Conservation (phyloP, 371 early-diverging fungal species). For the Cokeromyces recurvatus region DNA sequence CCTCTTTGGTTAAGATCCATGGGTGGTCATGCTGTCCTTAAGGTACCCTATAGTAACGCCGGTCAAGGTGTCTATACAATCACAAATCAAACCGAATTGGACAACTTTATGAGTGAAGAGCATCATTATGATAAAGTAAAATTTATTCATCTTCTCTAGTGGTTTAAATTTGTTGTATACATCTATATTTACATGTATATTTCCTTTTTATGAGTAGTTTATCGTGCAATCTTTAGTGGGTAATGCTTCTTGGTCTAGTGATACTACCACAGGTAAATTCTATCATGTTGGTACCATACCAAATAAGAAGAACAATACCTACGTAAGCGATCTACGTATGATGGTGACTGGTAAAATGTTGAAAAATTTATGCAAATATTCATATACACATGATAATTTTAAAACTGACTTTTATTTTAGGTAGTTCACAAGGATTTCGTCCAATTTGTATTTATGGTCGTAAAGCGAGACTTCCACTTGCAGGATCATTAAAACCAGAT, state of each 20-base stretch:
- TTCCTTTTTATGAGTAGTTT: too few relatives aligned
- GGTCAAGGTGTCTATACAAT: constrained; percentile 94
- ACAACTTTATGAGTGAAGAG: constrained; percentile 71
- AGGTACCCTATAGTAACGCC: constrained; percentile 92
- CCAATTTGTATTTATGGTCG: constrained; percentile 89
- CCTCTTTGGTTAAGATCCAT: constrained; percentile 84
- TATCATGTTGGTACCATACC: constrained; percentile 94
- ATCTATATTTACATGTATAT: too few relatives aligned
- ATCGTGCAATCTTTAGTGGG: constrained; percentile 93
- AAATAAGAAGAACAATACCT: constrained; percentile 84
- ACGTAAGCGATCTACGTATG: constrained; percentile 85
- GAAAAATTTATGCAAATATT: too few relatives aligned
- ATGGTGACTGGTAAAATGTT: constrained; percentile 75
- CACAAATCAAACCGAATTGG: constrained; percentile 73
- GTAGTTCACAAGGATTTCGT: constrained; percentile 67
- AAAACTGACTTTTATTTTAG: constrained; percentile 8
- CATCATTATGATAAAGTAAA: constrained; percentile 87
- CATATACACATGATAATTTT: too few relatives aligned
- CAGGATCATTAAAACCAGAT: constrained; percentile 55
- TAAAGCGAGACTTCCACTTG: constrained; percentile 75
- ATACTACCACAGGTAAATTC: constrained; percentile 74
- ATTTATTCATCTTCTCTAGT: too few relatives aligned
- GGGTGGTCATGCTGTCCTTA: constrained; percentile 91
- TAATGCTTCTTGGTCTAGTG: constrained; percentile 87
- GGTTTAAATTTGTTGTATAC: too few relatives aligned